Conservation (phyloP, 176 grass and related monocot genomes). For the Tillandsia leiboldiana region DNA sequence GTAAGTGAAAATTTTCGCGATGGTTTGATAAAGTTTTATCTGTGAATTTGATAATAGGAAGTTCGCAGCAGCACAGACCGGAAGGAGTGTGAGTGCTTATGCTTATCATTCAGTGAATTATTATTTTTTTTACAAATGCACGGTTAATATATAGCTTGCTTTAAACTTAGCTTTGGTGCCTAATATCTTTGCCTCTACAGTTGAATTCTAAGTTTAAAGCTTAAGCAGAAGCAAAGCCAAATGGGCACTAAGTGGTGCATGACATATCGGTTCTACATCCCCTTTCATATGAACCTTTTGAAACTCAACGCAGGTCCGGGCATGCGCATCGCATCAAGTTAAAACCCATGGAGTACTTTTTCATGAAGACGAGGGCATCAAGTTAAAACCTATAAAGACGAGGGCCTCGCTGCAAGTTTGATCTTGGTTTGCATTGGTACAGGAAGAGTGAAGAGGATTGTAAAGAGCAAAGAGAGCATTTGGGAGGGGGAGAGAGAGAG, state of each 20-base stretch:
- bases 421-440: not conserved
- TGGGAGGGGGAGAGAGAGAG: not conserved
- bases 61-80: constrained; percentile 4
- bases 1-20: not conserved
- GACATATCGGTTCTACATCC: not conserved
- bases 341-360: constrained; percentile 19
- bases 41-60: constrained; percentile 7
- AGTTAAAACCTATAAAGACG: constrained; percentile 24
- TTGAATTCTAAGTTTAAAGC: not conserved
- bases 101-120: not conserved
- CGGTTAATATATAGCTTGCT: no score
- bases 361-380: constrained; percentile 21
- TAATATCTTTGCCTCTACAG: constrained; percentile 5
- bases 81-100: constrained; percentile 17
- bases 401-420: constrained; percentile 8
- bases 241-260: not conserved
- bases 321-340: no score
- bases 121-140: not conserved
- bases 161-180: not conserved
- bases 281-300: not conserved
- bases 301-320: constrained; percentile 10
- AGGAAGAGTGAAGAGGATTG: no score
- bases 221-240: no score
- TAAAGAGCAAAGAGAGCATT: not conserved
- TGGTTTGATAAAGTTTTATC: constrained; percentile 3